phyloP scores from a whole-genome alignment of 805 yeast species.

The Yamadazyma endophytica region DNA sequence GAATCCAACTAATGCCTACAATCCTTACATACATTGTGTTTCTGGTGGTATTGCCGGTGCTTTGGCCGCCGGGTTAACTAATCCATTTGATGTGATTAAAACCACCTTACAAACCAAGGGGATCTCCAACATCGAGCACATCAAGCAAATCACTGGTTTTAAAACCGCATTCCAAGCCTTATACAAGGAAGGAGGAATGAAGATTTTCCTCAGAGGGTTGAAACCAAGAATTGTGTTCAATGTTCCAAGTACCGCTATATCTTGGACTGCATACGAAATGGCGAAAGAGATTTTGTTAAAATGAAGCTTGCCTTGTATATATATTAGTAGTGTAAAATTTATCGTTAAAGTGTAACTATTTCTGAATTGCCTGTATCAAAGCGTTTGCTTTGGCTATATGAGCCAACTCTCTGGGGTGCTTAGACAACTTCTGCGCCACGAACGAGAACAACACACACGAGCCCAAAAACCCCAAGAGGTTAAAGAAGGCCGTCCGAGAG shows the following conservation, averaged over 20 bases:
- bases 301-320: constrained; percentile 4
- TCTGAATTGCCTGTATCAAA: constrained; percentile 20
- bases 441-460: constrained; percentile 78
- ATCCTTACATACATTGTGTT: constrained; percentile 87
- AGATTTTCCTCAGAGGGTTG: constrained; percentile 78
- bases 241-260: constrained; percentile 93
- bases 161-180: constrained; percentile 67
- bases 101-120: constrained; percentile 86
- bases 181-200: constrained; percentile 52
- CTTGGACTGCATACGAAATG: constrained; percentile 98
- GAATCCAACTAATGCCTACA: constrained; percentile 75
- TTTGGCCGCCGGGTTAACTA: constrained; percentile 88
- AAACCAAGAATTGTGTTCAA: constrained; percentile 88
- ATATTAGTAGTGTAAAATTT: not conserved
- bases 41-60: constrained; percentile 96
- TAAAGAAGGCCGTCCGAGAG: constrained; percentile 74
- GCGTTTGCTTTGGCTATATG: constrained; percentile 26
- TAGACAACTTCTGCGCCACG: constrained; percentile 58
- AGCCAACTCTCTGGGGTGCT: constrained; percentile 27
- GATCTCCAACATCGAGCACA: constrained; percentile 40
- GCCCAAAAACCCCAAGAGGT: constrained; percentile 74
- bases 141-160: constrained; percentile 62
- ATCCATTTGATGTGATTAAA: constrained; percentile 91
- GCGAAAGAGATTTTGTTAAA: constrained; percentile 68
- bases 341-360: constrained; percentile 4